phyloP scores from a whole-genome alignment of 2,329 filamentous ascomycete species.

The Harringtonia lauricola region DNA sequence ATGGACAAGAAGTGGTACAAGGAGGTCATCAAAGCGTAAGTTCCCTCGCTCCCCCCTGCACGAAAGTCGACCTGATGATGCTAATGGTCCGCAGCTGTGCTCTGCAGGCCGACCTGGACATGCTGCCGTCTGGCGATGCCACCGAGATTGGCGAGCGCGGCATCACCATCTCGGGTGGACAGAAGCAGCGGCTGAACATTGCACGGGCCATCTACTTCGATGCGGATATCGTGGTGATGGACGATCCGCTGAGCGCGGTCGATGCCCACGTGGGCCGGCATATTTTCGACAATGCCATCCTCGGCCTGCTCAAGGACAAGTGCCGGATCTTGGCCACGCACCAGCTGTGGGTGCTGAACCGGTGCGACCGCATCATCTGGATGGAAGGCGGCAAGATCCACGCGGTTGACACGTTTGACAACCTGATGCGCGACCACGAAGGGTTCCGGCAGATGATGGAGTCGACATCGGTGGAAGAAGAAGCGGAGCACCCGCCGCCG shows the following conservation, averaged over 20 bases:
- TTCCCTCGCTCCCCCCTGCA: constrained; percentile 13
- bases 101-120: constrained; percentile 74
- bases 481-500: constrained; percentile 33
- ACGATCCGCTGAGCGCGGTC: constrained; percentile 58
- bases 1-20: constrained; percentile 71
- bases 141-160: constrained; percentile 94
- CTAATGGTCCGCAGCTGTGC: constrained; percentile 48
- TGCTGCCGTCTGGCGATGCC: constrained; percentile 78
- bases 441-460: constrained; percentile 79
- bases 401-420: constrained; percentile 80
- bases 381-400: constrained; percentile 80
- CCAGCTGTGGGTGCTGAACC: constrained; percentile 82
- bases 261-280: constrained; percentile 61
- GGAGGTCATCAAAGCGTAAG: constrained; percentile 65
- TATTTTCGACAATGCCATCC: constrained; percentile 90
- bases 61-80: not conserved
- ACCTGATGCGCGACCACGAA: constrained; percentile 69
- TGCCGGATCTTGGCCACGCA: constrained; percentile 88
- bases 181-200: constrained; percentile 92
- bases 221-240: constrained; percentile 57
- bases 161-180: constrained; percentile 89
- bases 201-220: constrained; percentile 68
- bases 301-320: constrained; percentile 78
- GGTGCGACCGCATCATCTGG: constrained; percentile 87
- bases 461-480: constrained; percentile 65